A percentile compares a stretch with the other conserved stretches of the same genome.
These are phyloP conservation scores for Adansonia gregorii DNA, from an alignment of 441 rosid genomes.

Conservation along the genomic window DNA sequence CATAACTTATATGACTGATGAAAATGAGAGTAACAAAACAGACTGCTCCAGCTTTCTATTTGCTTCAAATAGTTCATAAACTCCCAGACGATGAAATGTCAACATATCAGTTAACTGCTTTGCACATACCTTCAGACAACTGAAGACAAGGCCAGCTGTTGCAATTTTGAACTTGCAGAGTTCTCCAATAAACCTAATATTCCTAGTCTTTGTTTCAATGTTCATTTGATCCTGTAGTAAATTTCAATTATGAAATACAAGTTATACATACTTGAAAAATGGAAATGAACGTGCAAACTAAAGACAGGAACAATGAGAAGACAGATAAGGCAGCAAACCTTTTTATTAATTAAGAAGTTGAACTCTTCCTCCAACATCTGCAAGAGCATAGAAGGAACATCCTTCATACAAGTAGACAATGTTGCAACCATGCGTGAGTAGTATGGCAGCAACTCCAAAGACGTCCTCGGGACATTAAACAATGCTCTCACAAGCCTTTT, in stretches of 20 bases:
- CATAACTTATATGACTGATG: neutral
- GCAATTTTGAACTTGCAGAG: constrained; percentile 95
- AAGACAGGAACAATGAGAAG: neutral
- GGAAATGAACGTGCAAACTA: neutral
- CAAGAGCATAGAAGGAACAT: constrained; percentile 81
- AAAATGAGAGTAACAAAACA: constrained; percentile 19
- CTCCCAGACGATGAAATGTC: neutral
- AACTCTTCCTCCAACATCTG: constrained; percentile 99
- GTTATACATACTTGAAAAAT: neutral
- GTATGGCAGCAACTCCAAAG: constrained; percentile 91
- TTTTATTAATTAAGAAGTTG: constrained; percentile 91
- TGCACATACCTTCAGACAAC: constrained; percentile 86
- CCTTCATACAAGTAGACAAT: constrained; percentile 93
- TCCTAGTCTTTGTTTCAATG: constrained; percentile 95
- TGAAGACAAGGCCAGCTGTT: constrained; percentile 82
- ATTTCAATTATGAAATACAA: constrained; percentile 30
- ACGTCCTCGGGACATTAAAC: constrained; percentile 96
- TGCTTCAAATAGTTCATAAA: constrained; percentile 13
- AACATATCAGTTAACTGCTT: constrained; percentile 16
- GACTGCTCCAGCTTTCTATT: constrained; percentile 3
- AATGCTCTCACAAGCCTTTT: constrained; percentile 94
- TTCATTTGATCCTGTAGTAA: constrained; percentile 97
- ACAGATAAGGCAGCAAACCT: constrained; percentile 49
- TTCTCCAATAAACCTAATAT: constrained; percentile 97
- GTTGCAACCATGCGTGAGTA: constrained; percentile 98